These are phyloP conservation scores for Fusarium austroafricanum DNA, from an alignment of 2,329 filamentous ascomycete genomes.

Conservation along the genomic window DNA sequence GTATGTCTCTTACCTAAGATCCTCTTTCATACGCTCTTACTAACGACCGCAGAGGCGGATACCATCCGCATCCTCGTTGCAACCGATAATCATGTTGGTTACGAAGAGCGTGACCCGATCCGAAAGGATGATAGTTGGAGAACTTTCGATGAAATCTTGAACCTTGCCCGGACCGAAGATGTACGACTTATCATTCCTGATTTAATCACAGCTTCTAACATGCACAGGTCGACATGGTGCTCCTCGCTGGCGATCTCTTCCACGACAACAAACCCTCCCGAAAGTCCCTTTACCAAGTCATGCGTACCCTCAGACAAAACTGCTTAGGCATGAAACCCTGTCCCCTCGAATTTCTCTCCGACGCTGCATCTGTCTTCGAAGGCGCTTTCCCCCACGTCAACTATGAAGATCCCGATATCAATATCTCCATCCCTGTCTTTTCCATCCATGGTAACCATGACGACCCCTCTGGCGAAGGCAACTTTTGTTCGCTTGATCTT, in stretches of 20 bases:
- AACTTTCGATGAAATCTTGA: constrained; percentile 95
- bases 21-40: background rate
- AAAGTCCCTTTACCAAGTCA: constrained; percentile 97
- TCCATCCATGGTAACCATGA: constrained; percentile 99
- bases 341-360: constrained; percentile 92
- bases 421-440: constrained; percentile 96
- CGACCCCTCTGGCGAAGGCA: constrained; percentile 95
- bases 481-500: constrained; percentile 89
- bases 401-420: constrained; percentile 97
- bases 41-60: constrained; percentile 68
- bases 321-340: constrained; percentile 96
- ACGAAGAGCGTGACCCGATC: constrained; percentile 90
- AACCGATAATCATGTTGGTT: constrained; percentile 98
- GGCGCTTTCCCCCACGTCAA: constrained; percentile 94
- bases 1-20: constrained; percentile 22
- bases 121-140: constrained; percentile 98
- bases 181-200: constrained; percentile 53
- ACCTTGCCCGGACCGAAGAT: constrained; percentile 84
- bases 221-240: constrained; percentile 87
- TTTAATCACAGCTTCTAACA: background rate
- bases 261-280: constrained; percentile 98
- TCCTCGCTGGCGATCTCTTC: constrained; percentile 94
- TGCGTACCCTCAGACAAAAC: constrained; percentile 92
- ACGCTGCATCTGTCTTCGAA: constrained; percentile 90
- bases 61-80: constrained; percentile 94